phyloP scores from a whole-genome alignment of 768 basidiomycete genomes.

The Collybia nuda region DNA sequence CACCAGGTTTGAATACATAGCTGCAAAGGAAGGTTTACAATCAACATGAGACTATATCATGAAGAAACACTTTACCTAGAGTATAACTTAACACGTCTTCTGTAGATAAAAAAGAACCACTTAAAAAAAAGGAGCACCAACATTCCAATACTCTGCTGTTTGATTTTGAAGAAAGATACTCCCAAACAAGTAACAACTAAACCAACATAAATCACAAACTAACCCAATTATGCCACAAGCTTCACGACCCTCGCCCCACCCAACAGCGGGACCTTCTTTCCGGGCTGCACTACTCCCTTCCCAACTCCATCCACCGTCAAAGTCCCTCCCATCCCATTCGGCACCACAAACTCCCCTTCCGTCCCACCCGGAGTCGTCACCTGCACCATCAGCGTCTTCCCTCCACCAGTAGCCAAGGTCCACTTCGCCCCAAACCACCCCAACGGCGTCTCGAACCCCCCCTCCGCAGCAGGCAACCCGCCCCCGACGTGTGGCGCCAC shows the following conservation, averaged over 20 bases:
- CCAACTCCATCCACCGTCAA: slow-evolving; percentile 22
- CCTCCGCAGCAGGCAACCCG: slow-evolving; percentile 40
- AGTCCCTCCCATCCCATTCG: slow-evolving; percentile 28
- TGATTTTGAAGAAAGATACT: too few species aligned
- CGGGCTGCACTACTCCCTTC: slow-evolving; percentile 8
- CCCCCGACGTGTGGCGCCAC: slow-evolving; percentile 44
- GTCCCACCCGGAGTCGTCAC: slow-evolving; percentile 30
- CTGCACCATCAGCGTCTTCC: slow-evolving; percentile 15
- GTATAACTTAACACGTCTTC: too few species aligned
- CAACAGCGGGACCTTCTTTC: slow-evolving; percentile 4
- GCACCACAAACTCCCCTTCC: slow-evolving; percentile 14
- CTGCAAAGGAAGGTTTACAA: too few species aligned
- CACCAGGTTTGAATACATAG: too few species aligned
- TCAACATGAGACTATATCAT: too few species aligned
- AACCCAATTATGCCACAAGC: background rate
- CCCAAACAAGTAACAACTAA: too few species aligned
- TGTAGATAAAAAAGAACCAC: too few species aligned
- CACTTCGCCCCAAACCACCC: slow-evolving; percentile 53
- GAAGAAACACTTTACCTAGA: too few species aligned
- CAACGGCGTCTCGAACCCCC: slow-evolving; percentile 52
- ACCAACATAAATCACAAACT: too few species aligned
- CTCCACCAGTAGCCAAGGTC: slow-evolving; percentile 20
- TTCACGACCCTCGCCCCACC: slow-evolving; percentile 4
- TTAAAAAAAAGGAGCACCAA: too few species aligned
- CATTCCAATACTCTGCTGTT: too few species aligned